Evolutionary conservation across 768 basidiomycete genomes (phyloP).

Genomic region (Panaeolus papilionaceus): DNA sequence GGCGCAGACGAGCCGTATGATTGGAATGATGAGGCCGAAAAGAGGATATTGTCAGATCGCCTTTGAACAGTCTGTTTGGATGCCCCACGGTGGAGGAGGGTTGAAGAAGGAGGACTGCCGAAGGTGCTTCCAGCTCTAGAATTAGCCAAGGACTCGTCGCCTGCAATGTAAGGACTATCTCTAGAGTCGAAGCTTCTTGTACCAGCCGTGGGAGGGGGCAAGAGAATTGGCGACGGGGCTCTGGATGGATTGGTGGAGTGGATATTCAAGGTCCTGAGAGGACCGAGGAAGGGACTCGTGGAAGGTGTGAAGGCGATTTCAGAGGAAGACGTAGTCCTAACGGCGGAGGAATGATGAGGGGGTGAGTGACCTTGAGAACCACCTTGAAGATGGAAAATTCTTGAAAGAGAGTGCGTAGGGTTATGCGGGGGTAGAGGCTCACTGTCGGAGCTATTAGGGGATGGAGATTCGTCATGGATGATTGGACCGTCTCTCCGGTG

Average conservation of each 20-base stretch:
- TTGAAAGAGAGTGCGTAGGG: constrained; percentile 40
- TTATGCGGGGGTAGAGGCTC: constrained; percentile 47
- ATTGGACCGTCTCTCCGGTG: constrained; percentile 29
- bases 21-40: constrained; percentile 25
- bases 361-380: constrained; percentile 36
- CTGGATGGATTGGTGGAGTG: constrained; percentile 74
- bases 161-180: constrained; percentile 25
- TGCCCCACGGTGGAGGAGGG: constrained; percentile 18
- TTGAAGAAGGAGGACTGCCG: constrained; percentile 37
- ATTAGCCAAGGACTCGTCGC: constrained; percentile 29
- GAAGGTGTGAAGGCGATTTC: constrained; percentile 66
- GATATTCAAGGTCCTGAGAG: constrained; percentile 75
- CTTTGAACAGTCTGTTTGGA: constrained; percentile 24
- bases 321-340: constrained; percentile 33
- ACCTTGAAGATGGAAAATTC: constrained; percentile 37
- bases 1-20: constrained; percentile 18
- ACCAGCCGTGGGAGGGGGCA: constrained; percentile 54
- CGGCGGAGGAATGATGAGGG: constrained; percentile 37
- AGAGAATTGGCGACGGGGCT: constrained; percentile 72
- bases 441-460: constrained; percentile 74
- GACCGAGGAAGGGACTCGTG: constrained; percentile 82
- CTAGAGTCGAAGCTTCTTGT: constrained; percentile 26
- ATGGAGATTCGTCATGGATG: constrained; percentile 66
- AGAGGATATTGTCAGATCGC: constrained; percentile 26
- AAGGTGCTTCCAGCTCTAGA: constrained; percentile 34